Evolutionary conservation across 2,329 filamentous ascomycete species (phyloP).

Genomic region (Neonectria hederae): DNA sequence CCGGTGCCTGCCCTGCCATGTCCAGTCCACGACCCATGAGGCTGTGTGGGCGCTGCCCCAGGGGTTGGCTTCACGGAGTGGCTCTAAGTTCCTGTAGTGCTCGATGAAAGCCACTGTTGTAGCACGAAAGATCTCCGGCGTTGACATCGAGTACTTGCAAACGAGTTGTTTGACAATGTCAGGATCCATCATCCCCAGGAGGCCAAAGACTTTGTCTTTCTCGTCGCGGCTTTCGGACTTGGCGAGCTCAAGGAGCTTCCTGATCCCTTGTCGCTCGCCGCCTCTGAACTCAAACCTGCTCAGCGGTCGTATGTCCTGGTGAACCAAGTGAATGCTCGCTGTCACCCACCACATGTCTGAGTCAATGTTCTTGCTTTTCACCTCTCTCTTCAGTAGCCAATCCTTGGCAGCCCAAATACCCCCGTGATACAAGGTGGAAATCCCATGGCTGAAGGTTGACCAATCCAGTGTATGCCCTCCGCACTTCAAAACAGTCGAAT

Average conservation of each 20-base stretch:
- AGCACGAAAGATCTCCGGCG: conserved; percentile 12
- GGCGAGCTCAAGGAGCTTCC: conserved; percentile 20
- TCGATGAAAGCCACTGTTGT: conserved; percentile 20
- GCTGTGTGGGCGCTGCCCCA: conserved; percentile 17
- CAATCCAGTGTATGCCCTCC: conserved; percentile 20
- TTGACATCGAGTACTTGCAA: conserved; percentile 20
- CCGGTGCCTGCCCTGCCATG: conserved; percentile 19
- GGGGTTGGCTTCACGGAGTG: conserved; percentile 24
- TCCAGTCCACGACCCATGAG: conserved; percentile 27
- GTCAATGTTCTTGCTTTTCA: background rate
- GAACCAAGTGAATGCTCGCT: conserved; percentile 20
- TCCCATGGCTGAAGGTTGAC: conserved; percentile 15
- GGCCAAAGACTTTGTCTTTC: conserved; percentile 26
- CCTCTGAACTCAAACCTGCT: conserved; percentile 18
- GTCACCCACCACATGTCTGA: conserved; percentile 15
- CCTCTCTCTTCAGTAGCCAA: conserved; percentile 12
- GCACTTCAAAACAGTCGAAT: conserved; percentile 18
- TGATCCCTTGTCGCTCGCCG: conserved; percentile 15
- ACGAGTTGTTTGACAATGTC: conserved; percentile 15
- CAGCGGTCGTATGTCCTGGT: conserved; percentile 18
- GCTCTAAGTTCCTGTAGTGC: conserved; percentile 22
- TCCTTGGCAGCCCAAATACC: conserved; percentile 23
- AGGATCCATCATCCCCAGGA: conserved; percentile 27
- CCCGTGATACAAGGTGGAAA: conserved; percentile 21
- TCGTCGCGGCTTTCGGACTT: conserved; percentile 20